Evolutionary conservation across 1,284 basidiomycete species (phyloP).

Genomic region (Schizopora paradoxa): DNA sequence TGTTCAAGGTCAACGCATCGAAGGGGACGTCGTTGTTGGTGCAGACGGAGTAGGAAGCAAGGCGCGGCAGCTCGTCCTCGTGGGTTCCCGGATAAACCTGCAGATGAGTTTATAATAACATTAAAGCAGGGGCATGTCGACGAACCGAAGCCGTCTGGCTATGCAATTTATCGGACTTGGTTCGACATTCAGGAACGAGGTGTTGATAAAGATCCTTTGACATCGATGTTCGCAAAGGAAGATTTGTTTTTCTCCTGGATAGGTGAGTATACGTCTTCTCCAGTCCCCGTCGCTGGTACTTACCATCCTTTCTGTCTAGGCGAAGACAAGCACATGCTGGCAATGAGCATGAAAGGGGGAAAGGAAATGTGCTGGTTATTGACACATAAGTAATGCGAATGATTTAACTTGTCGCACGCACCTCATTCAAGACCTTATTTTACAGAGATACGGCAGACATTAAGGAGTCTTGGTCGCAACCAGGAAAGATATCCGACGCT

Average conservation of each 20-base stretch:
- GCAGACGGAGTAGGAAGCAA: slow-evolving; percentile 28
- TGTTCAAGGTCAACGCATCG: slow-evolving; percentile 21
- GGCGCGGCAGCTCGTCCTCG: slow-evolving; percentile 19
- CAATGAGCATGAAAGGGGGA: slow-evolving; percentile 18
- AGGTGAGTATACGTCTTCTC: neutral
- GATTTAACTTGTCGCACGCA: neutral
- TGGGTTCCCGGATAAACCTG: too few species aligned
- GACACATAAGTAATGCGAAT: slow-evolving; percentile 17
- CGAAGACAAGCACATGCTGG: slow-evolving; percentile 20
- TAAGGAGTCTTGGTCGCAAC: slow-evolving; percentile 21
- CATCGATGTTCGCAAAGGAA: slow-evolving; percentile 18
- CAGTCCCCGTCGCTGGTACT: neutral
- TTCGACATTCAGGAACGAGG: slow-evolving; percentile 20
- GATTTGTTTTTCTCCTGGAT: slow-evolving; percentile 20
- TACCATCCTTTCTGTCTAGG: neutral
- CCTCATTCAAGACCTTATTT: neutral
- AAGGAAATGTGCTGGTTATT: slow-evolving; percentile 22
- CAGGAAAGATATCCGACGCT: slow-evolving; percentile 21
- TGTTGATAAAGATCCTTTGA: slow-evolving; percentile 19
- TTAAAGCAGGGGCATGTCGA: slow-evolving; percentile 22
- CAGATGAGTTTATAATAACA: too few species aligned
- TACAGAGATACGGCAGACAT: slow-evolving; percentile 21
- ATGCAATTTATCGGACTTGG: slow-evolving; percentile 22
- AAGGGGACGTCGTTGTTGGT: slow-evolving; percentile 27
- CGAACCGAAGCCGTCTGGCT: slow-evolving; percentile 21